phyloP scores from a whole-genome alignment of 192 early-diverging fungal genomes.

The Tieghemiomyces parasiticus region DNA sequence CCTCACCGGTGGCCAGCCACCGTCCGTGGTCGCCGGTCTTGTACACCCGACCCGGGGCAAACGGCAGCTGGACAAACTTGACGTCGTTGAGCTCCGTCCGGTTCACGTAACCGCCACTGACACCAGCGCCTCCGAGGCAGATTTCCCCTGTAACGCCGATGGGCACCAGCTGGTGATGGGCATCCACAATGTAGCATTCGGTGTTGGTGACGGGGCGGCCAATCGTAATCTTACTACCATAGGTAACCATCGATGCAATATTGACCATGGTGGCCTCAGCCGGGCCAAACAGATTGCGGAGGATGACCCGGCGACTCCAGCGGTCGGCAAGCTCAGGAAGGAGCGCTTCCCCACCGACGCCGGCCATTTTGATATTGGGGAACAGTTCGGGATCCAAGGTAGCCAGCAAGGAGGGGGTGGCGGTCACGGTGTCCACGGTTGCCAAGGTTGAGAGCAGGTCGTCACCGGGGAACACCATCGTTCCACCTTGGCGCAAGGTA shows the following conservation, averaged over 20 bases:
- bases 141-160: slow-evolving; percentile 27
- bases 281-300: slow-evolving; percentile 1
- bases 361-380: neutral
- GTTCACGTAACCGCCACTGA: slow-evolving; percentile 28
- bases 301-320: neutral
- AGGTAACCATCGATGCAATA: too few relatives aligned
- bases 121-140: slow-evolving; percentile 22
- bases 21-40: slow-evolving; percentile 8
- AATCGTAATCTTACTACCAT: slow-evolving; percentile 3
- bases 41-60: neutral
- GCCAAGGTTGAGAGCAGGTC: neutral
- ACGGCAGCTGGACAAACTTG: slow-evolving; percentile 19
- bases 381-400: neutral
- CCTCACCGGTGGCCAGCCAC: slow-evolving; percentile 12
- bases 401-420: neutral
- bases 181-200: slow-evolving; percentile 15
- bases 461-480: neutral
- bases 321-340: neutral
- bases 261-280: neutral
- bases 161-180: slow-evolving; percentile 14
- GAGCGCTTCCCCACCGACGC: neutral
- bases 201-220: slow-evolving; percentile 12
- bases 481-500: neutral
- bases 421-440: neutral
- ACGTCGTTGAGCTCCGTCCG: slow-evolving; percentile 17